Base-by-base conservation (phyloP, 495 filamentous ascomycete genomes). In the Poronia punctata region DNA sequence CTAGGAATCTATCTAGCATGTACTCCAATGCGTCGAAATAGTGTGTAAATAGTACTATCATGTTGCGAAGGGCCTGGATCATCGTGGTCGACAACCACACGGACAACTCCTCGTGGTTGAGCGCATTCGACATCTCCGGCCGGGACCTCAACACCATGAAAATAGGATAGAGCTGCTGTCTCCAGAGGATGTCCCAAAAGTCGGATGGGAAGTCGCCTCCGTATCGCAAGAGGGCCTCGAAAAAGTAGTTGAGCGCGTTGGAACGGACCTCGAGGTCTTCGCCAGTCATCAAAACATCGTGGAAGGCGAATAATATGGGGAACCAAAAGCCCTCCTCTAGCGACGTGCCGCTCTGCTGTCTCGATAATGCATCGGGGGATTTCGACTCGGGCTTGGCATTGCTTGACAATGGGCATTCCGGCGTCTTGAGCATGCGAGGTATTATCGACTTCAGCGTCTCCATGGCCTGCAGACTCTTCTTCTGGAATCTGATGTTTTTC, bases 21-120 rank as follows among this genome's bases (percentile, higher is more conserved):
- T 94, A 90, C 59, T 96, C 87, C 18, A 99, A 66, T 0, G 86
- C 75, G 40, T 94, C 87, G 50, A 97, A 99, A 62, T 96, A 97
- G 60, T 99, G 92, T 0, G 92, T 99, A 56, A 99, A 97, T 17
- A 99, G 77, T 0, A 84, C 88, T 52, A 99, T 96, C 84, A 99
- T 95, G 63, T 95, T 97, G 33, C 92, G 79, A 47, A 99, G 66
- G 11, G 92, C 92, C 60, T 99, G 92, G 31, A 99, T 99, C 88
- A 99, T 97, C 14, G 92, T 99, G 0, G 92, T 99, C 9, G 88
- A 95, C 23, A 99, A 73, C 92, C 92, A 99, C n/a, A 99, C 92
- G 1, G 90, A 95, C 14, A 96, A 71, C 50, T 95, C 88, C 57
- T 99, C 92, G 48, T 95, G 88, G 44, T 86, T 95, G 3, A 86